Evolutionary conservation across 1,284 basidiomycete genomes (phyloP), one percentile per base, ranked within the genome.

Genomic region (Blastosporella zonata): DNA sequence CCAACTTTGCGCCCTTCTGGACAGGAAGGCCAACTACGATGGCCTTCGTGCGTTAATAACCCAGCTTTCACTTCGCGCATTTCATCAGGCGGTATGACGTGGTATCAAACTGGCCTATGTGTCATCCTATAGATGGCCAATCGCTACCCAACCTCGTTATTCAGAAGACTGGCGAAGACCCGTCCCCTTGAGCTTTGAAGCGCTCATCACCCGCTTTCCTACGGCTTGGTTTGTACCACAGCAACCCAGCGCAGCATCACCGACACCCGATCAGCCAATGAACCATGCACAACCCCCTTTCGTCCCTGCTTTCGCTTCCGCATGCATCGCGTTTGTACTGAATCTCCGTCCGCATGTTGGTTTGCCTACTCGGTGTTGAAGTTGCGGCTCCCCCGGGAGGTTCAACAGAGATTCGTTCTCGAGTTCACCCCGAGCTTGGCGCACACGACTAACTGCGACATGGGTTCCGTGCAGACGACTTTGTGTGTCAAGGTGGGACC

Each of bases 391-490:
- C 66, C 59, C 50, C 59, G 65, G 66, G 65, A 63, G 59, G 49
- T 55, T 48, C 62, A 67, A 66, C 62, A 69, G 67, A 69, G 67
- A 67, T 65, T 65, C 57, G 67, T 62, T 68, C 67, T 69, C 67
- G 66, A 54, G 67, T 46, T 56, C 63, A 59, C 31, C 10, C 33
- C 40, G 52, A 39, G 46, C 18, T 13, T 28, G 48, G 47, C 46
- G 44, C 39, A 29, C 23, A 51, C 47, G 45, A 44, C 42, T 38
- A 56, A 59, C 56, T 59, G 42, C 49, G 49, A 41, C 40, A 21
- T 17, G 15, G 49, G 35, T 38, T 36, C 18, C 48, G 39, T 23
- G 18, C 43, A 38, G 50, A 35, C 39, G 43, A 53, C 21, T 43
- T 18, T 52, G 46, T 45, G 34, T 47, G 43, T 41, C 44, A 42